phyloP scores from a whole-genome alignment of 495 filamentous ascomycete genomes.

The Daldinia childiae region DNA sequence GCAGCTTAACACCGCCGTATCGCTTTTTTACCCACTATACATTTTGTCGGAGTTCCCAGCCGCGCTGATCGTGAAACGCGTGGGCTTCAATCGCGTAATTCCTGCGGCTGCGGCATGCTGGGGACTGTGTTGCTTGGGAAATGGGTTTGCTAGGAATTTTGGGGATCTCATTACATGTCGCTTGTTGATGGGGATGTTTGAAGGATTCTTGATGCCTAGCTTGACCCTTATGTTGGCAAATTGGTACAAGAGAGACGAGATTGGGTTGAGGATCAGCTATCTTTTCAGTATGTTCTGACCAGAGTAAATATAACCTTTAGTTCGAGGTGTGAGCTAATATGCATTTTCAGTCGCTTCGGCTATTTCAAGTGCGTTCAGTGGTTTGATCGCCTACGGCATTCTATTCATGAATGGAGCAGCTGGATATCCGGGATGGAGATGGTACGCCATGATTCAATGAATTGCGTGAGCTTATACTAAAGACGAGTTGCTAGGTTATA shows the following conservation, averaged over 20 bases:
- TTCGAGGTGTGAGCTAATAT: background rate
- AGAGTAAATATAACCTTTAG: background rate
- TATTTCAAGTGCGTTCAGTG: slow-evolving; percentile 50
- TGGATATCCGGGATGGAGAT: slow-evolving; percentile 52
- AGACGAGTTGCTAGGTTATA: slow-evolving; percentile 45
- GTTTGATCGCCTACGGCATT: slow-evolving; percentile 61
- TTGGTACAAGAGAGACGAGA: slow-evolving; percentile 50
- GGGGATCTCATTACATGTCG: slow-evolving; percentile 43
- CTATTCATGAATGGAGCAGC: slow-evolving; percentile 49
- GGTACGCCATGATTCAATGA: slow-evolving; percentile 26
- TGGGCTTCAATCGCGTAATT: slow-evolving; percentile 45
- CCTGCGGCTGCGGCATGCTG: slow-evolving; percentile 43
- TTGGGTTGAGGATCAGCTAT: slow-evolving; percentile 44
- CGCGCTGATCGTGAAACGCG: slow-evolving; percentile 43
- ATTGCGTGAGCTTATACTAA: background rate
- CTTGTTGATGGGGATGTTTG: slow-evolving; percentile 46
- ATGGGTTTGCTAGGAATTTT: slow-evolving; percentile 45
- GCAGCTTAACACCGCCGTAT: slow-evolving; percentile 51
- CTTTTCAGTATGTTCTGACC: slow-evolving; percentile 33
- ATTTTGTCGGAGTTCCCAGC: slow-evolving; percentile 47
- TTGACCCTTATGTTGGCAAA: slow-evolving; percentile 46
- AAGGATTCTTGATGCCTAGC: slow-evolving; percentile 47
- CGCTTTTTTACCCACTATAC: slow-evolving; percentile 46
- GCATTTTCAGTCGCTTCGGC: slow-evolving; percentile 35
- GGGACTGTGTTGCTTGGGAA: slow-evolving; percentile 46